Evolutionary conservation across 805 yeast species (phyloP), one percentile per base, ranked within the genome.

Genomic region (Schizosaccharomyces cryophilus): DNA sequence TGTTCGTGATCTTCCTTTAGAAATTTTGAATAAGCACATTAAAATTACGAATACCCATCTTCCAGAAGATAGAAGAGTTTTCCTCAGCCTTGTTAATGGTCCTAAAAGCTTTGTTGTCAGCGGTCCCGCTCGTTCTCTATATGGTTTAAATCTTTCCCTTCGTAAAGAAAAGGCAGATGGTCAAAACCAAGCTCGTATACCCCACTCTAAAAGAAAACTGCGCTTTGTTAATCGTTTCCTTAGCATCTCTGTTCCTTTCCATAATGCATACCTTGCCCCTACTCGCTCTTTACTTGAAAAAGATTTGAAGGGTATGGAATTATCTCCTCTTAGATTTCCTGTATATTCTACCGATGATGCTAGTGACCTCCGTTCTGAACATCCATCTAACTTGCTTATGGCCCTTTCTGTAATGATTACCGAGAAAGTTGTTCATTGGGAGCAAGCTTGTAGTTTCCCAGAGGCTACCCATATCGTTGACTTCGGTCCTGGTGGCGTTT

Each of bases 401-500:
- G 64, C 62, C 15, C 77, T 87, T 63, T 83, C 85, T 63, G 81
- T 81, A 71, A 84, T 89, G 68, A 89, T 93, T 72, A 87, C 93
- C 61, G 82, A 82, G 69, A 78, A 87, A 69, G 87, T 95, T 55
- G 99, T 93, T 65, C 79, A 86, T 74, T 93, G 99, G 99, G 97
- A 93, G 75, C 66, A 67, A 35, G 94, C 97, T 38, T 89, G 96
- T 45, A 71, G 80, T 65, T 87, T 86, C 71, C 61, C 65, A 24
- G 30, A 26, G 38, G 79, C 93, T 31, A 85, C 96, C 58, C 98
- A 93, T 71, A 80, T 93, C 67, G 73, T 93, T 64, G 99, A 93
- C 74, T 93, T 93, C 68, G 99, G 99, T 71, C 99, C 98, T 64
- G 98, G 99, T 74, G 97, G 97, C 67, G 82, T 87, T 47, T 86